A percentile compares a stretch with the other conserved stretches of the same genome.
These are phyloP conservation scores for Neoboletus brunneissimus DNA, from an alignment of 768 basidiomycete genomes.

Conservation along the genomic window DNA sequence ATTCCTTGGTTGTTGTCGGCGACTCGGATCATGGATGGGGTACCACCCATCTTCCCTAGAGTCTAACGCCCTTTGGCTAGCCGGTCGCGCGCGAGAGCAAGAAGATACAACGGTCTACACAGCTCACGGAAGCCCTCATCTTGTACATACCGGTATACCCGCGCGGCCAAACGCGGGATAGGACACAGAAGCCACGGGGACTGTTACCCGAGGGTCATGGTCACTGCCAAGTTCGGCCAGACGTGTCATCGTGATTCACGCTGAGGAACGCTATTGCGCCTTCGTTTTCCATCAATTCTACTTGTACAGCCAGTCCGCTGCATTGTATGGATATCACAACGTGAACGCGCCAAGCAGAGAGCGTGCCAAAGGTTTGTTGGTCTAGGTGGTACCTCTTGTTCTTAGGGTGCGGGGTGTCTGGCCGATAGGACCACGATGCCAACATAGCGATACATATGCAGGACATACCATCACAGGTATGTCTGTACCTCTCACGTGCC, in stretches of 20 bases:
- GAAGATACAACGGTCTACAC: background rate
- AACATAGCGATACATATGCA: background rate
- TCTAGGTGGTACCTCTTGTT: background rate
- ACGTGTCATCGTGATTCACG: background rate
- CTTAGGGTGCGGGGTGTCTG: background rate
- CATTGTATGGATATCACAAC: background rate
- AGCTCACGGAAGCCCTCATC: background rate
- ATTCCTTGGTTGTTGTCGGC: background rate
- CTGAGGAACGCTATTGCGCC: background rate
- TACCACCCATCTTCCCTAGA: background rate
- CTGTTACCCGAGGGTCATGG: too few relatives aligned
- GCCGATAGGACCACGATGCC: background rate
- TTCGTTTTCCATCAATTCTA: background rate
- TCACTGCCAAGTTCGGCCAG: background rate
- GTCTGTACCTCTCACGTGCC: background rate
- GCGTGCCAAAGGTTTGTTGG: background rate
- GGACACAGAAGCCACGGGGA: too few relatives aligned
- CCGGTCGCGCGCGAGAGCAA: background rate
- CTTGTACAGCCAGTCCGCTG: too few relatives aligned
- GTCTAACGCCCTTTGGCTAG: too few relatives aligned
- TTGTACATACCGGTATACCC: background rate
- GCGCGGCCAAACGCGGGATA: background rate
- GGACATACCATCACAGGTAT: background rate
- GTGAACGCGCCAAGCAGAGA: background rate
- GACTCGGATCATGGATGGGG: too few relatives aligned